phyloP scores from a whole-genome alignment of 768 basidiomycete genomes.

The Termitomyces titanicus region DNA sequence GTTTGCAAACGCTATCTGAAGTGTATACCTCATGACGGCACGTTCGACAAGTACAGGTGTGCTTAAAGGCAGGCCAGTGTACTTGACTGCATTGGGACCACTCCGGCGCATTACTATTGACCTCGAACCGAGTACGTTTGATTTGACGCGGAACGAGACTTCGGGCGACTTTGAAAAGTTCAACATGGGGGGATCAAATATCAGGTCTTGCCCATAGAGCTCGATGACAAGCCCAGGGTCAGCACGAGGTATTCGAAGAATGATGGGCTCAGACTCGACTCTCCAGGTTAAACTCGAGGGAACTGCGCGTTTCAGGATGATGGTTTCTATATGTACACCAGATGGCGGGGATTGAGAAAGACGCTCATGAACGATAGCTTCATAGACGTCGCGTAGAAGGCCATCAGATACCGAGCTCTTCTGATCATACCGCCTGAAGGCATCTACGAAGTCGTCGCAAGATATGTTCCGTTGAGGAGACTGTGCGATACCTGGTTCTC shows the following conservation, averaged over 20 bases:
- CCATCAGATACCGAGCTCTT: slow-evolving; percentile 70
- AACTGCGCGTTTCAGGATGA: slow-evolving; percentile 71
- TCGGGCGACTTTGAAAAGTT: slow-evolving; percentile 76
- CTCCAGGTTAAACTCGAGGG: slow-evolving; percentile 84
- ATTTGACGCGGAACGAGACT: slow-evolving; percentile 87
- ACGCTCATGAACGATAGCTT: slow-evolving; percentile 68
- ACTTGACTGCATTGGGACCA: slow-evolving; percentile 80
- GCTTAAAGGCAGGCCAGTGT: slow-evolving; percentile 78
- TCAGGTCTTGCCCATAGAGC: slow-evolving; percentile 82
- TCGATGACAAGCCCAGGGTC: slow-evolving; percentile 84
- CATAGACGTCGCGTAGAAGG: slow-evolving; percentile 72
- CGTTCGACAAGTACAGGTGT: slow-evolving; percentile 79
- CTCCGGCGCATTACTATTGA: slow-evolving; percentile 80
- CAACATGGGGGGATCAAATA: slow-evolving; percentile 83
- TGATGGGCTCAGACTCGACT: slow-evolving; percentile 82
- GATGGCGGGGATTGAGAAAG: slow-evolving; percentile 66
- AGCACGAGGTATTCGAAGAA: slow-evolving; percentile 78
- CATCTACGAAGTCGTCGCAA: slow-evolving; percentile 76
- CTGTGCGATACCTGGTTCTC: slow-evolving; percentile 53
- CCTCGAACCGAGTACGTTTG: slow-evolving; percentile 79
- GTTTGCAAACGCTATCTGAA: slow-evolving; percentile 84
- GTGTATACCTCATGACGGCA: slow-evolving; percentile 95
- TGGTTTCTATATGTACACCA: slow-evolving; percentile 43
- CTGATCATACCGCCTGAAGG: slow-evolving; percentile 77
- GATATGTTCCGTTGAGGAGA: slow-evolving; percentile 59